A percentile compares a stretch with the other conserved stretches of the same genome.
Conservation (phyloP, 2,329 filamentous ascomycete species). For the Anthostomella pinea region DNA sequence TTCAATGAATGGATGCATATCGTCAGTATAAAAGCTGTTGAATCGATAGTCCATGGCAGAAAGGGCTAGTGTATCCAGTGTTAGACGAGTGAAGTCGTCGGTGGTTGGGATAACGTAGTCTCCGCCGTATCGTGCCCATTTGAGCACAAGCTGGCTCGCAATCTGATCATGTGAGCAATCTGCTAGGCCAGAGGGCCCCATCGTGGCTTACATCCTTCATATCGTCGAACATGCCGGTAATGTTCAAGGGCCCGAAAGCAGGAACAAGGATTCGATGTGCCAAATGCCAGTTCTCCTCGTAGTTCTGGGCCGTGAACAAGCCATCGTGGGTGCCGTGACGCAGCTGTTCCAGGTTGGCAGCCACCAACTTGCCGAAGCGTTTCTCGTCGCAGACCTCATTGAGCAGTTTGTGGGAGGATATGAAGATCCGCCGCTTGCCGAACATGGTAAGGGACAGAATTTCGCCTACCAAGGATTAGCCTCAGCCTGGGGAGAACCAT, state of each 20-base stretch:
- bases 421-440: slow-evolving; percentile 5
- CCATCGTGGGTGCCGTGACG: background rate
- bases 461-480: too few relatives aligned
- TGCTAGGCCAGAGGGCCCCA: background rate
- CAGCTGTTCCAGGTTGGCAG: slow-evolving; percentile 2
- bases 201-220: background rate
- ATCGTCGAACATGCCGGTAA: slow-evolving; percentile 4
- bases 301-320: slow-evolving; percentile 4
- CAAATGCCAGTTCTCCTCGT: slow-evolving; percentile 6
- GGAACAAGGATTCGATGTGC: slow-evolving; percentile 3
- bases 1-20: background rate
- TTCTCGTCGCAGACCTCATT: slow-evolving; percentile 4
- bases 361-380: slow-evolving; percentile 4
- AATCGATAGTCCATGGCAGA: slow-evolving; percentile 4
- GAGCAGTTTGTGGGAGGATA: slow-evolving; percentile 5
- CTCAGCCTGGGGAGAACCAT: too few relatives aligned
- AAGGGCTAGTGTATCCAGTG: slow-evolving; percentile 4
- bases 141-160: slow-evolving; percentile 1
- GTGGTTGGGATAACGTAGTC: background rate
- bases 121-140: slow-evolving; percentile 6
- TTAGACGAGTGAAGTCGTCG: slow-evolving; percentile 6
- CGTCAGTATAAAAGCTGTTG: slow-evolving; percentile 5
- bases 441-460: background rate
- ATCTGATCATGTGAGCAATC: slow-evolving; percentile 4
- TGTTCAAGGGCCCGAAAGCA: slow-evolving; percentile 2